Evolutionary conservation across 192 early-diverging fungal species (phyloP), one percentile per base, ranked within the genome.

Genomic region (Entomortierella lignicola): DNA sequence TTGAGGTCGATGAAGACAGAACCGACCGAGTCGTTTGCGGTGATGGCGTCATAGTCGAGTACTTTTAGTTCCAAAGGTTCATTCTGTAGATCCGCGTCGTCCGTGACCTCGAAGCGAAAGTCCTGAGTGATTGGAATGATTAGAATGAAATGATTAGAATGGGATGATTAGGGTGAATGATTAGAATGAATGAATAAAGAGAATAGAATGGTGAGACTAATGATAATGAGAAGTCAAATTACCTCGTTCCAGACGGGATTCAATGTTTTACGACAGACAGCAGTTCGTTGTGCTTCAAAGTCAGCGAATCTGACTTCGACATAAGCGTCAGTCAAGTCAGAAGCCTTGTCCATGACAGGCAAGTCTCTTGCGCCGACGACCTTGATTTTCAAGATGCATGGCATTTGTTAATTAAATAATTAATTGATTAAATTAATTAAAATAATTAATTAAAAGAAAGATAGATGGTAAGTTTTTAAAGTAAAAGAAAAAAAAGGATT

Each of bases 301-400:
- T 92, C 90, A 11, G 87, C 89, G 67, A 94, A 93, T 64, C 86
- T 86, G 42, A 92, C 84, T 64, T 95, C 94, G 21, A 93, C 94
- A 56, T 92, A 95, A n/a, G 94, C 94, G 72, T 95, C 94, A 18
- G 93, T 91, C 62, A 92, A 82, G 63, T 92, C 92, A 8, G 92
- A 91, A 25, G 90, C 83, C 60, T 92, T 77, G 83, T 95, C 94
- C 94, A 95, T 95, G 59, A 95, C 87, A 12, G 94, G 94, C 65
- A 95, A 85, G 63, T 94, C 90, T 60, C 91, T 73, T 7, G 92
- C 94, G 4, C 84, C 81, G 51, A 85, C 72, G 53, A 95, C 86
- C 44, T 87, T 86, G 53, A 95, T 88, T 81, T 93, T 93, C 39
- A 95, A 81, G 37, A 95, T 88, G 81, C 91, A 94, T 32, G 94